phyloP scores from a whole-genome alignment of 1,139 yeast species.

The Taphrina communis region DNA sequence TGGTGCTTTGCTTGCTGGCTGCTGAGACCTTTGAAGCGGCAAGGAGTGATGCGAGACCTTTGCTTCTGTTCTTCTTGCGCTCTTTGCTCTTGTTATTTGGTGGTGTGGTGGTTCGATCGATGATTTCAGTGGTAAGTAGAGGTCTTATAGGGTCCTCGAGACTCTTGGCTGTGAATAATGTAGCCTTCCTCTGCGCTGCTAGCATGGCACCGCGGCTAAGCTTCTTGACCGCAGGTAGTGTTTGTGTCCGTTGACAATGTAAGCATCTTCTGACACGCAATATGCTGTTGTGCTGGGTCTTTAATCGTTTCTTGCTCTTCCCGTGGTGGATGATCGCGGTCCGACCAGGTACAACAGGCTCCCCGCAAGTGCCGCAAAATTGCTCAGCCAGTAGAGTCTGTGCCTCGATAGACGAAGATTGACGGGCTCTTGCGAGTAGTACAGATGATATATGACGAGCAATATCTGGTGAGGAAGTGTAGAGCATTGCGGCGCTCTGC shows the following conservation, averaged over 20 bases:
- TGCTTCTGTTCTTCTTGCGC: conserved; percentile 12
- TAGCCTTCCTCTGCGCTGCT: conserved; percentile 2
- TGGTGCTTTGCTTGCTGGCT: neutral
- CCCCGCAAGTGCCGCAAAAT: conserved; percentile 4
- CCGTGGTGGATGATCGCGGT: neutral
- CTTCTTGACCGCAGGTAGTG: neutral
- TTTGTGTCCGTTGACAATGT: neutral
- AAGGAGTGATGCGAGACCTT: conserved; percentile 19
- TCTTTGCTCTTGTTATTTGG: conserved; percentile 18
- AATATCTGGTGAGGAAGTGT: neutral
- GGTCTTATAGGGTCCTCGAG: neutral
- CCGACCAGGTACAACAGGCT: neutral
- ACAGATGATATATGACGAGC: neutral
- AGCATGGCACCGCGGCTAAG: conserved; percentile 18
- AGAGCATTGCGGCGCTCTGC: neutral
- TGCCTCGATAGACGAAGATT: neutral
- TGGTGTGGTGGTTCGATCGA: neutral
- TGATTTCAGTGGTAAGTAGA: neutral
- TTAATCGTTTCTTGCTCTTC: neutral
- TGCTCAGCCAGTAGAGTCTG: neutral
- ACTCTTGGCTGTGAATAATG: neutral
- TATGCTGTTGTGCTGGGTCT: neutral
- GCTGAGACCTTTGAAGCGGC: neutral
- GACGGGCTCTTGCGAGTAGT: neutral
- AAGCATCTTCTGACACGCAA: neutral